Evolutionary conservation across 768 basidiomycete genomes (phyloP).

Genomic region (Kwoniella shandongensis): DNA sequence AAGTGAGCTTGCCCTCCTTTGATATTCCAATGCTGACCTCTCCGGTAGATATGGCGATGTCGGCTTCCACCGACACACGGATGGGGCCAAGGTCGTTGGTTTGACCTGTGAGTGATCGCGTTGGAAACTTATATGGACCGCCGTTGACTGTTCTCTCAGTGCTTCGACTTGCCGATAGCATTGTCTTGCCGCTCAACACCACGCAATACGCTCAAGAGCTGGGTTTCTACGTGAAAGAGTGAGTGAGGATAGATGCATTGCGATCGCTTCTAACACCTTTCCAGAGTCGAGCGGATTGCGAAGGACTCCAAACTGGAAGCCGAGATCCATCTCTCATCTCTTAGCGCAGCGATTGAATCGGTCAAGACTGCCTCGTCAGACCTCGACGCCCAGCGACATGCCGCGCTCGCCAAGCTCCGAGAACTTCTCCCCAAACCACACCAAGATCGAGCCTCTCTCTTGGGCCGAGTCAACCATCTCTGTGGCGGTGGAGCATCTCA

Average conservation of each 20-base stretch:
- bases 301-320: slow-evolving; percentile 28
- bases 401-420: slow-evolving; percentile 33
- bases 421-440: slow-evolving; percentile 44
- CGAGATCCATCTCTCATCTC: slow-evolving; percentile 40
- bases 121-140: slow-evolving; percentile 4
- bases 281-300: slow-evolving; percentile 61
- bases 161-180: slow-evolving; percentile 60
- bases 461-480: background rate
- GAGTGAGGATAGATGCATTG: no score
- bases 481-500: background rate
- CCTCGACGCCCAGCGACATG: slow-evolving; percentile 47
- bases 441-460: background rate
- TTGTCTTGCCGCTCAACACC: slow-evolving; percentile 67
- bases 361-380: slow-evolving; percentile 47
- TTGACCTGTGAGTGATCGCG: slow-evolving; percentile 54
- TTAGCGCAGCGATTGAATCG: slow-evolving; percentile 47
- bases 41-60: slow-evolving; percentile 62
- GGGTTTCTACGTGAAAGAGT: slow-evolving; percentile 61
- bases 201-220: slow-evolving; percentile 67
- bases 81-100: slow-evolving; percentile 68
- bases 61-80: slow-evolving; percentile 69
- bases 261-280: no score
- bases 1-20: slow-evolving; percentile 51
- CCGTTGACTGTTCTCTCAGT: slow-evolving; percentile 21
- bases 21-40: background rate